These are phyloP conservation scores for Venturia pyrina DNA, from an alignment of 2,329 filamentous ascomycete genomes.

Conservation along the genomic window DNA sequence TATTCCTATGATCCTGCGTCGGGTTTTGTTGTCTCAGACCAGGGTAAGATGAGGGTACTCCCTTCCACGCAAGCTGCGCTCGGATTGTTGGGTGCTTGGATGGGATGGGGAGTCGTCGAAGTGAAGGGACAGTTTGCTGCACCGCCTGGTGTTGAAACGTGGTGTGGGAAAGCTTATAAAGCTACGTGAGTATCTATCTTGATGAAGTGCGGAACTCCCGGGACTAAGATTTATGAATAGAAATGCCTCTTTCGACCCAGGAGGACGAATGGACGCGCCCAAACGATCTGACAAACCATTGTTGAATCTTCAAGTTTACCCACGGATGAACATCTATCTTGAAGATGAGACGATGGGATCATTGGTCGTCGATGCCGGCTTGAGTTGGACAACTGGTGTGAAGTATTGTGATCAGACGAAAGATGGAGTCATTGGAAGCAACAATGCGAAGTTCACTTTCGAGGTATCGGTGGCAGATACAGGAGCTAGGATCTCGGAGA, in stretches of 20 bases:
- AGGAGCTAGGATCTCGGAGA: conserved; percentile 19
- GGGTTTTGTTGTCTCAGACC: not conserved
- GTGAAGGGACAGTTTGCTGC: conserved; percentile 5
- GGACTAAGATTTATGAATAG: conserved; percentile 18
- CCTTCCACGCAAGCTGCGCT: not conserved
- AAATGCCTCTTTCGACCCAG: conserved; percentile 38
- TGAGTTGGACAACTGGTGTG: conserved; percentile 30
- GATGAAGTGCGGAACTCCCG: not conserved
- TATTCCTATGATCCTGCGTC: not conserved
- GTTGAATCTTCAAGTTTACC: conserved; percentile 35
- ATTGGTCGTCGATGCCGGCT: conserved; percentile 34
- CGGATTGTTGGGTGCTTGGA: not conserved
- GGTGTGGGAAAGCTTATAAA: conserved; percentile 41
- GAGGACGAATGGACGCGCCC: conserved; percentile 36
- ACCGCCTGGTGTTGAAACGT: conserved; percentile 34
- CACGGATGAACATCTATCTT: conserved; percentile 39
- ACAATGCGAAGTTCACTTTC: conserved; percentile 21
- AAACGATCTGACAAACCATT: conserved; percentile 24
- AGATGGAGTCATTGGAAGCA: conserved; percentile 13
- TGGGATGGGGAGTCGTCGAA: not conserved
- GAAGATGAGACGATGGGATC: conserved; percentile 28
- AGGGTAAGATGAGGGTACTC: not conserved
- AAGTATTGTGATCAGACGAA: conserved; percentile 19
- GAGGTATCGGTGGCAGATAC: conserved; percentile 18
- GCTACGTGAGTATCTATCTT: conserved; percentile 23